Base-by-base conservation (phyloP, 176 grass and related monocot genomes). In the Oryza longistaminata region DNA sequence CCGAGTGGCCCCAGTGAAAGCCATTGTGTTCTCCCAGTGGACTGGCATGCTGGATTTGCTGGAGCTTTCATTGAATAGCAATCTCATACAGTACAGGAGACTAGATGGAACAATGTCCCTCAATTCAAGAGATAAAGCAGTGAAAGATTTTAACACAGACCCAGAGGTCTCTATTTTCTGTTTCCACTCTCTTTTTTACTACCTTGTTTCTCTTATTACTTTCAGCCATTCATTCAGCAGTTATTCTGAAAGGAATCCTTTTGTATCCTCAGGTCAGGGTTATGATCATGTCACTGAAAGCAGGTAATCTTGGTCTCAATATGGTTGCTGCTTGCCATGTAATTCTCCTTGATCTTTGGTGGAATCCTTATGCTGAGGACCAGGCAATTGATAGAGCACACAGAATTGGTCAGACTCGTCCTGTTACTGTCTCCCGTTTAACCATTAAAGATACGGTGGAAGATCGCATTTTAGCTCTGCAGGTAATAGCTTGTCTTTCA, bases 1-100 rank as follows among this genome's bases (percentile, higher is more conserved):
- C 66, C 77, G 35, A 72, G 69, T 42, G 40, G 87, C 69, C 43
- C 97, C 93, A 15, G 82, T 81, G n/a, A 99, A 99, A 83, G 97
- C 97, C 19, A 99, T 99, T 68, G 90, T 99, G 70, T 99, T 99
- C 79, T 96, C 97, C 14, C 97, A 99, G 77, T 99, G 97, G 97
- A 99, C 97, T 83, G 92, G 97, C 71, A 99, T 99, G 97, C 76
- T 99, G 22, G 86, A 99, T 89, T 87, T 99, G 84, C 74, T 99
- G 58, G 97, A 99, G 79, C 29, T 90, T 87, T 92, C 88, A 74
- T 74, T 99, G 76, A 99, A 99, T 80, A 75, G 26, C 42, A 89
- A 86, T 78, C 87, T 92, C 82, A 94, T 96, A 87, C 97, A 94
- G 71, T 99, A 96, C 90, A 91, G 97, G 86, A 96, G 97, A 80